phyloP scores from a whole-genome alignment of 495 filamentous ascomycete species.

The Penicillium roqueforti region DNA sequence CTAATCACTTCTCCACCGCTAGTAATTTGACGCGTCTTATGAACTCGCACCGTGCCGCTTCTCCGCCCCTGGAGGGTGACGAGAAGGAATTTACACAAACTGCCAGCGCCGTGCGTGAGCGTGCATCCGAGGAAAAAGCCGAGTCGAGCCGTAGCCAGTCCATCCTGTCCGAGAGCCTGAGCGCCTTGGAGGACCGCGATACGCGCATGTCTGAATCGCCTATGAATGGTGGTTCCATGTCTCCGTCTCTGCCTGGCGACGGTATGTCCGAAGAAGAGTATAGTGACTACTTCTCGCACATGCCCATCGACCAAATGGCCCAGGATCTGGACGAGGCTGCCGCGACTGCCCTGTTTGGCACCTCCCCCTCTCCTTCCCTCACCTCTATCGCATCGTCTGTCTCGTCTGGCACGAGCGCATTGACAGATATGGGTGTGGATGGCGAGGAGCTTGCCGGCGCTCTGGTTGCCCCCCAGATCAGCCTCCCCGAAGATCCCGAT shows the following conservation, averaged over 20 bases:
- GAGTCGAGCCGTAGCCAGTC: conserved; percentile 27
- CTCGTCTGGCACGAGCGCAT: conserved; percentile 47
- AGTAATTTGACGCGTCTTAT: conserved; percentile 40
- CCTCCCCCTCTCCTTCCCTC: conserved; percentile 46
- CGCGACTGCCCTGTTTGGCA: conserved; percentile 39
- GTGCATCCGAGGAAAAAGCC: conserved; percentile 56
- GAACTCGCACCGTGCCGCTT: conserved; percentile 67
- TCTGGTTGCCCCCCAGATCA: conserved; percentile 33
- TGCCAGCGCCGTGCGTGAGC: conserved; percentile 77
- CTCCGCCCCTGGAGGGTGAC: conserved; percentile 88
- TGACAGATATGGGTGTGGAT: conserved; percentile 31
- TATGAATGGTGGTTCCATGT: conserved; percentile 35
- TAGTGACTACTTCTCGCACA: conserved; percentile 42
- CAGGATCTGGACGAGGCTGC: conserved; percentile 37
- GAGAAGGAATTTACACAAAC: conserved; percentile 97
- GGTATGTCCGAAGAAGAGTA: conserved; percentile 38
- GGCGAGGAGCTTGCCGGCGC: conserved; percentile 20
- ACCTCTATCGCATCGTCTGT: conserved; percentile 44
- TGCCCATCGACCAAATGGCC: conserved; percentile 20
- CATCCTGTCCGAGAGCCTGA: conserved; percentile 36
- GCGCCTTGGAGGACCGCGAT: conserved; percentile 27
- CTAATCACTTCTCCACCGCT: conserved; percentile 29
- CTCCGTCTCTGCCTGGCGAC: conserved; percentile 30
- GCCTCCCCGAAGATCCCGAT: conserved; percentile 31
- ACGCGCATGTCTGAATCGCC: conserved; percentile 32